phyloP scores from a whole-genome alignment of 495 filamentous ascomycete genomes.

The Penicillium maclennaniae region DNA sequence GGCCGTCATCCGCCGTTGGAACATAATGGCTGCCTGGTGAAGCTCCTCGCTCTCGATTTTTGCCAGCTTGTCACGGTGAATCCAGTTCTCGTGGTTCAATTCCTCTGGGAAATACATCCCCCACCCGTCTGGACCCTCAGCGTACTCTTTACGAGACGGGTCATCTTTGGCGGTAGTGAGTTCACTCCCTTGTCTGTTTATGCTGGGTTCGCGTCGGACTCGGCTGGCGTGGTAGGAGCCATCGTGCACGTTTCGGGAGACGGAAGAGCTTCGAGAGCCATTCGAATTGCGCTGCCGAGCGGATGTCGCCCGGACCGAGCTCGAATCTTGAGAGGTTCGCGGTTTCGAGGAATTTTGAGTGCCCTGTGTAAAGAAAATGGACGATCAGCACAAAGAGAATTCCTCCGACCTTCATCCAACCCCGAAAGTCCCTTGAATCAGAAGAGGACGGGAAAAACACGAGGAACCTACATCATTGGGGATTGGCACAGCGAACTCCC shows the following conservation, averaged over 20 bases:
- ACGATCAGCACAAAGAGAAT: constrained; percentile 3
- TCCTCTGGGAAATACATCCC: constrained; percentile 4
- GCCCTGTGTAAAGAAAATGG: constrained; percentile 18
- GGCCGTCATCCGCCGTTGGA: constrained; percentile 55
- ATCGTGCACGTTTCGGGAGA: constrained; percentile 34
- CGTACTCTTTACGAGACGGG: constrained; percentile 24
- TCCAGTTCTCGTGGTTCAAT: constrained; percentile 63
- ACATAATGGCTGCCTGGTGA: constrained; percentile 75
- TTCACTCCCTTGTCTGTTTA: constrained; percentile 48
- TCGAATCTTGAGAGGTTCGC: constrained; percentile 39
- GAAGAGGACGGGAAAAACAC: background rate
- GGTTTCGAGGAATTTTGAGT: constrained; percentile 29
- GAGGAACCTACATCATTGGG: constrained; percentile 34
- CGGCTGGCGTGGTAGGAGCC: constrained; percentile 22
- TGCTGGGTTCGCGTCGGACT: constrained; percentile 48
- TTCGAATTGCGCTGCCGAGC: constrained; percentile 35
- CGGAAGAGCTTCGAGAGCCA: constrained; percentile 39
- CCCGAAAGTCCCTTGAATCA: background rate
- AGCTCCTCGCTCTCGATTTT: constrained; percentile 91
- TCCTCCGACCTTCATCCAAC: background rate
- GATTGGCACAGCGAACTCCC: constrained; percentile 48
- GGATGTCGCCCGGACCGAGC: constrained; percentile 25
- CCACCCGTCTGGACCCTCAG: constrained; percentile 16
- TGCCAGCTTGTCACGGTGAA: constrained; percentile 92
- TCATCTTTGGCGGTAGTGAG: constrained; percentile 54